These are phyloP conservation scores for Phytophthora parvispora DNA, from an alignment of 352 stramenopile species.

Conservation along the genomic window DNA sequence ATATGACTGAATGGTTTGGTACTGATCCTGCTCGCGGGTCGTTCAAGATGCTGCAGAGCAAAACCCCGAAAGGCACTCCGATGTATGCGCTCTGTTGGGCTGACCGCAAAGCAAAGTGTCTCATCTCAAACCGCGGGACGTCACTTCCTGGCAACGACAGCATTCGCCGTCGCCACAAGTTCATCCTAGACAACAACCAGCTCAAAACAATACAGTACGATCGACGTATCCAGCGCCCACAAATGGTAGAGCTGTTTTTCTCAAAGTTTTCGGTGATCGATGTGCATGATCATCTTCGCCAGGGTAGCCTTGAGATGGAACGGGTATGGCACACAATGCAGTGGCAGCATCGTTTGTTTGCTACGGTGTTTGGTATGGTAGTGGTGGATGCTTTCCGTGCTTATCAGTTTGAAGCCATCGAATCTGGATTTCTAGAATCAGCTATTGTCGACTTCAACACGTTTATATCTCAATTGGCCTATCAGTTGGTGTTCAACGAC, in stretches of 20 bases:
- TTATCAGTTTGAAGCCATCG: not conserved
- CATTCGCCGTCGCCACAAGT: not conserved
- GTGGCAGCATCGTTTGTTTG: slow-evolving; percentile 1
- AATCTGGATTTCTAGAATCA: not conserved
- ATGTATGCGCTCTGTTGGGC: slow-evolving; percentile 7
- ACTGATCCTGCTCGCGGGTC: not conserved
- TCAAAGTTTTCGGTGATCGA: slow-evolving; percentile 2
- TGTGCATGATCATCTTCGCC: slow-evolving; percentile 9
- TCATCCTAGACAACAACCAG: not conserved
- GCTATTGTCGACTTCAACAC: slow-evolving; percentile 6
- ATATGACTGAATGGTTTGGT: not conserved
- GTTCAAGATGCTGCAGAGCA: slow-evolving; percentile 5
- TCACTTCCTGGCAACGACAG: slow-evolving; percentile 1
- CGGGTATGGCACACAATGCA: not conserved
- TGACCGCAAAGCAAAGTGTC: slow-evolving; percentile 1
- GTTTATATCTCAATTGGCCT: slow-evolving; percentile 6
- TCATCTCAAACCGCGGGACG: slow-evolving; percentile 8
- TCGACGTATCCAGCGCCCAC: not conserved
- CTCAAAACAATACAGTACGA: not conserved
- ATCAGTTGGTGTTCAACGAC: slow-evolving; percentile 13
- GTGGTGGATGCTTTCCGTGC: slow-evolving; percentile 3
- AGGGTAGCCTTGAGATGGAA: slow-evolving; percentile 1
- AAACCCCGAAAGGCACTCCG: not conserved
- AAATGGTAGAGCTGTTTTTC: slow-evolving; percentile 13
- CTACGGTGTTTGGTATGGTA: not conserved